Base-by-base conservation (phyloP, 345 rosid genomes). In the Lepidium didymum region DNA sequence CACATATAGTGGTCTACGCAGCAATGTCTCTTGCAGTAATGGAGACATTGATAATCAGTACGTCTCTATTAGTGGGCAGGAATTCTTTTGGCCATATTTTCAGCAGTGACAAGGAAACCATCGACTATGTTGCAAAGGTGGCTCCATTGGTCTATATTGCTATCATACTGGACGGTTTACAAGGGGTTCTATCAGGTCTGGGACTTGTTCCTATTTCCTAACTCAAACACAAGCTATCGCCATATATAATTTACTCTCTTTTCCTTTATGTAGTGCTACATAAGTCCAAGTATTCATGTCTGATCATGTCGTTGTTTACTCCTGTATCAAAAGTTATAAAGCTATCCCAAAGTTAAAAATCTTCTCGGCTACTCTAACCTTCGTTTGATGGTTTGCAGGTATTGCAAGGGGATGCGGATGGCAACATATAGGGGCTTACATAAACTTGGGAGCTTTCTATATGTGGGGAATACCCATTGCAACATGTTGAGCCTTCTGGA, bases 321-420 rank as follows among this genome's bases (percentile, higher is more conserved):
- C 36, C 25, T 64, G 46, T 37, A 16, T 64, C 49, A 64, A 50
- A n/a, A 40, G 38, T 31, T 33, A 12, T n/a, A 1, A 31, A 33
- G 59, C 55, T 60, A 57, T 57, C 40, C 8, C 14, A 68, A 46
- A 57, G 55, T 42, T 10, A 57, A 18, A 50, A 4, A 13, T 53
- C 33, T 19, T 56, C n/a, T 54, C 33, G 18, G 10, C n/a, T 16
- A 25, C 15, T 18, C 13, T 42, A 61, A 40, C 11, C 0, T 13
- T 21, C 0, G 54, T 56, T 27, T 21, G 34, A 67, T 67, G 68
- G 68, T 37, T 29, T 40, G 47, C 56, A 87, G 96, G 98, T 33
- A 72, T 87, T 71, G 88, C 91, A 7, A 89, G 96, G 75, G 98
- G 95, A 47, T 83, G 87, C 19, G 96, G 96, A 47, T 89, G 98